Conservation (phyloP, 768 basidiomycete species). For the Amanita polypyramis region DNA sequence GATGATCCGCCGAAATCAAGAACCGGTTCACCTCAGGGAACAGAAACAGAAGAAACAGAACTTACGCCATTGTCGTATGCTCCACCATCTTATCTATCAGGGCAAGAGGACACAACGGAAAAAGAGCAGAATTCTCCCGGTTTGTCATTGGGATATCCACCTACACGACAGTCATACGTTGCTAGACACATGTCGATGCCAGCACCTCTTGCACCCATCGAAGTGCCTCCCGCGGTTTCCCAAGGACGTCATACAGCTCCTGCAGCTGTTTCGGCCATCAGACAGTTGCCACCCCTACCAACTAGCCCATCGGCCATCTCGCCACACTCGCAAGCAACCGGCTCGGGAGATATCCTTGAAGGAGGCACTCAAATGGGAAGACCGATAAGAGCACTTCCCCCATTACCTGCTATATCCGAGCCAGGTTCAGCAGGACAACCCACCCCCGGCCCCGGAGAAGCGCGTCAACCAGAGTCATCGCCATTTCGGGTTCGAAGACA, state of each 20-base stretch:
- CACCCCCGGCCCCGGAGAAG: neutral
- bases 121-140: neutral
- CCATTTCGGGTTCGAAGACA: neutral
- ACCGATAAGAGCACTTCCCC: slow-evolving; percentile 1
- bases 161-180: neutral
- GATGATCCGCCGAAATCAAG: too few relatives aligned
- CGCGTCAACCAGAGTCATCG: neutral
- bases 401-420: neutral
- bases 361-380: neutral
- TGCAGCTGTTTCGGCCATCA: neutral
- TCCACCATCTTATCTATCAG: neutral
- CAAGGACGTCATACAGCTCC: neutral
- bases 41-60: neutral
- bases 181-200: neutral
- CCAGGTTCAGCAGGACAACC: neutral
- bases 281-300: neutral
- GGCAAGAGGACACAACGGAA: neutral
- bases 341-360: neutral
- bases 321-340: too few relatives aligned
- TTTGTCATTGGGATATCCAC: neutral
- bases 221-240: too few relatives aligned
- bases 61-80: slow-evolving; percentile 1
- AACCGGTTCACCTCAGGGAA: neutral
- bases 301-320: neutral
- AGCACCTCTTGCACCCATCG: neutral